phyloP scores from a whole-genome alignment of 148 eudicot genomes.

The Camellia lanceoleosa region DNA sequence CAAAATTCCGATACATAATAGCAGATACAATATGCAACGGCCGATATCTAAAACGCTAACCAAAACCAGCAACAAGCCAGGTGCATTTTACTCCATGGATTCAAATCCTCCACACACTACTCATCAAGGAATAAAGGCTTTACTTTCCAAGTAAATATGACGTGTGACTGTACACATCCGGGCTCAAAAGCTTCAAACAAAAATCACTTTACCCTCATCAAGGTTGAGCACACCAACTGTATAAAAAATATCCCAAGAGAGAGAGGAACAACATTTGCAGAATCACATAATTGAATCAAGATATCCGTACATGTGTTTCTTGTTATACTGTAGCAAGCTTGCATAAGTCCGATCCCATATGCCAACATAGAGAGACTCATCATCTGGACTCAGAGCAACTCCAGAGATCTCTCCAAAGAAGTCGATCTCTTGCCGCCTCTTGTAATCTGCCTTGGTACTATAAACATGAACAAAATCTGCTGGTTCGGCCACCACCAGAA shows the following conservation, averaged over 20 bases:
- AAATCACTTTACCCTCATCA: background rate
- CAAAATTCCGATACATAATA: too few species aligned
- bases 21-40: too few species aligned
- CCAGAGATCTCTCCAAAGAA: conserved; percentile 93
- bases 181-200: background rate
- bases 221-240: background rate
- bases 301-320: conserved; percentile 49
- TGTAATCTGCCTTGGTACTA: conserved; percentile 44
- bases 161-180: background rate
- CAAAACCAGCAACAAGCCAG: too few species aligned
- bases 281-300: conserved; percentile 62
- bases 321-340: conserved; percentile 75
- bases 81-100: too few species aligned
- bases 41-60: too few species aligned
- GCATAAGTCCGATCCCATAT: conserved; percentile 91
- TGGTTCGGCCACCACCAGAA: conserved; percentile 79
- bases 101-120: background rate
- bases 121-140: background rate
- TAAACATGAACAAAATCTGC: conserved; percentile 89
- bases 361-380: conserved; percentile 69
- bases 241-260: background rate
- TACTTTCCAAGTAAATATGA: background rate
- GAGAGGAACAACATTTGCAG: background rate
- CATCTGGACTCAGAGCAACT: conserved; percentile 78
- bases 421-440: conserved; percentile 71